Conservation (phyloP, 2,329 filamentous ascomycete genomes). For the Magnaporthiopsis incrustans region DNA sequence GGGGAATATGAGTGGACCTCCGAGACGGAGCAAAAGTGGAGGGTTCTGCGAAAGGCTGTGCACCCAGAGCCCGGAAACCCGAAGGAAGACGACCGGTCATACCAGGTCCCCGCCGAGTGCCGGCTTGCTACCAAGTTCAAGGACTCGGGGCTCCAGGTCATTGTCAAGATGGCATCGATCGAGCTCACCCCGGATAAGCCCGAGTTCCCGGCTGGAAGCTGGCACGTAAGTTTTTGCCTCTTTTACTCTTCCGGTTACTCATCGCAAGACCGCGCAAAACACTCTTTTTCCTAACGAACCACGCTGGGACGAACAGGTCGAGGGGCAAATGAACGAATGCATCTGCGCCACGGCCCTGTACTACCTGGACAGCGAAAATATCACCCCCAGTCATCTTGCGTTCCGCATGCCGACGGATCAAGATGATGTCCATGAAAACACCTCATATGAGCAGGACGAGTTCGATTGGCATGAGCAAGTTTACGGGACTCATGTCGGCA, state of each 20-base stretch:
- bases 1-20: neutral
- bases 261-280: neutral
- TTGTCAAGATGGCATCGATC: slow-evolving; percentile 54
- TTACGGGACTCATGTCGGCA: slow-evolving; percentile 13
- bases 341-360: slow-evolving; percentile 49
- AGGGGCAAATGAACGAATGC: slow-evolving; percentile 43
- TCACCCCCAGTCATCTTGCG: slow-evolving; percentile 31
- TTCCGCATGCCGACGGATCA: slow-evolving; percentile 30
- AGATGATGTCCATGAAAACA: slow-evolving; percentile 7
- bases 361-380: slow-evolving; percentile 44
- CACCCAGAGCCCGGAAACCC: slow-evolving; percentile 11
- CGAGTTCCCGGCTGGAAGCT: slow-evolving; percentile 34
- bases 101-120: neutral
- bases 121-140: slow-evolving; percentile 14
- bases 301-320: slow-evolving; percentile 26
- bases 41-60: slow-evolving; percentile 10
- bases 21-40: slow-evolving; percentile 1
- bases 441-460: slow-evolving; percentile 9
- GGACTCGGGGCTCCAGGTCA: slow-evolving; percentile 46
- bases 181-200: slow-evolving; percentile 49
- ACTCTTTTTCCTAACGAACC: neutral
- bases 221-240: slow-evolving; percentile 30
- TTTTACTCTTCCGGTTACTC: slow-evolving; percentile 9
- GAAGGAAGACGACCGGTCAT: neutral
- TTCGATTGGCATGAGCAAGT: slow-evolving; percentile 12